Percentiles rank a stretch among this genome's conserved stretches.
These are phyloP conservation scores for Tolypocladium tundrense DNA, from an alignment of 2,329 filamentous ascomycete genomes.

Conservation along the genomic window DNA sequence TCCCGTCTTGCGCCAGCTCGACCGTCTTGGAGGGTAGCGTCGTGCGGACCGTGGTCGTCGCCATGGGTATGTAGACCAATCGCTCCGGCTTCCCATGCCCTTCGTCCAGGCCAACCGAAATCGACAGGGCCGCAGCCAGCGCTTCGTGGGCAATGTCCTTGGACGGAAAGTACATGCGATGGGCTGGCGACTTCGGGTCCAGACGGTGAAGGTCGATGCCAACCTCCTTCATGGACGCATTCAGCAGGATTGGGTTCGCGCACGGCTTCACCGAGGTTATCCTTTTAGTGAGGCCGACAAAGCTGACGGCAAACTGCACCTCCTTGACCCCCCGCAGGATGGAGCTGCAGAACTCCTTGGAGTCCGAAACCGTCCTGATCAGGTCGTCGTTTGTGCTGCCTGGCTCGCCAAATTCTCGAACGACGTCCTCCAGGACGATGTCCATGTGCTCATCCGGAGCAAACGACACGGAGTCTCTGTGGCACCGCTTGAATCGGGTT, in stretches of 20 bases:
- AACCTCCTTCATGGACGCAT: slow-evolving; percentile 91
- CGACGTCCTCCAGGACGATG: slow-evolving; percentile 60
- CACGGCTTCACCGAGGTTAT: slow-evolving; percentile 57
- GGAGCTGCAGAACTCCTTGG: slow-evolving; percentile 83
- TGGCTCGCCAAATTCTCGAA: slow-evolving; percentile 61
- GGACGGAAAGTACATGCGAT: slow-evolving; percentile 95
- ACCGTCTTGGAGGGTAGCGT: slow-evolving; percentile 92
- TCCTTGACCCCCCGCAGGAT: slow-evolving; percentile 89
- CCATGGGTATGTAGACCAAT: slow-evolving; percentile 91
- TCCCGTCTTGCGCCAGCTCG: slow-evolving; percentile 62
- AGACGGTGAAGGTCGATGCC: slow-evolving; percentile 86
- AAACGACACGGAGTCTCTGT: slow-evolving; percentile 23
- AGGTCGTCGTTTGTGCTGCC: slow-evolving; percentile 58
- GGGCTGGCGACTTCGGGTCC: slow-evolving; percentile 84
- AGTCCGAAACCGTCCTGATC: slow-evolving; percentile 79
- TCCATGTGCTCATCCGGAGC: slow-evolving; percentile 38
- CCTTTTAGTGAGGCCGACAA: slow-evolving; percentile 75
- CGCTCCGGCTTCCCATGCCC: slow-evolving; percentile 78
- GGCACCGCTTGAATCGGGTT: slow-evolving; percentile 40
- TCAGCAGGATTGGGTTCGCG: slow-evolving; percentile 66
- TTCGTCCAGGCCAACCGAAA: slow-evolving; percentile 85
- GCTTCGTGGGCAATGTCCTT: slow-evolving; percentile 93
- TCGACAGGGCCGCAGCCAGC: slow-evolving; percentile 80
- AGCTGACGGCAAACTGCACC: slow-evolving; percentile 89
- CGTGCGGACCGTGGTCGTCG: slow-evolving; percentile 87